Conservation (phyloP, 306 rosid species). For the Quercus dentata region DNA sequence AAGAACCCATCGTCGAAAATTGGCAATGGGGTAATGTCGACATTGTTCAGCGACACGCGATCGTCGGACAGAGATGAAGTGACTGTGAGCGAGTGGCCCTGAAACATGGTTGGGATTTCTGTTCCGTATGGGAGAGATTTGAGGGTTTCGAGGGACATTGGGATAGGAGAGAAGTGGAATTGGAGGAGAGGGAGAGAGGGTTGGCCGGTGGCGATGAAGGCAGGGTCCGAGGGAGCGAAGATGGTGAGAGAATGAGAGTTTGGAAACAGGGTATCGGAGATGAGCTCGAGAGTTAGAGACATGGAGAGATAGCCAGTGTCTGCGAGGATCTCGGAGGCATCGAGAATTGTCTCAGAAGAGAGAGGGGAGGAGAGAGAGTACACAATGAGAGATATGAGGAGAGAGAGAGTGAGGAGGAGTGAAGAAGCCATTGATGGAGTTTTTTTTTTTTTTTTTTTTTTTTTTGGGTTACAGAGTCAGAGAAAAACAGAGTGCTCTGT, state of each 20-base stretch:
- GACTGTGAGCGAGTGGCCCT: conserved; percentile 44
- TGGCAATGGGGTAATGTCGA: conserved; percentile 35
- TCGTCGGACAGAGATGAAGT: conserved; percentile 36
- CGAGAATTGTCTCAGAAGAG: conserved; percentile 41
- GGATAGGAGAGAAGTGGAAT: conserved; percentile 52
- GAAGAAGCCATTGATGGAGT: conserved; percentile 61
- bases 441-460: background rate
- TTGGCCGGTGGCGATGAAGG: conserved; percentile 64
- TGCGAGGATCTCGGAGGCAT: conserved; percentile 68
- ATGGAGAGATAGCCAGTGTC: conserved; percentile 69
- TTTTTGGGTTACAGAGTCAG: no score
- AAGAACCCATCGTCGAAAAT: conserved; percentile 61
- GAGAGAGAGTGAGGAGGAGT: conserved; percentile 10
- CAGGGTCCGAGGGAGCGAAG: conserved; percentile 72
- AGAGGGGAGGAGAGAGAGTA: conserved; percentile 35
- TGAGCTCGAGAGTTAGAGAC: conserved; percentile 65
- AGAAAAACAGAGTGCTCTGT: background rate
- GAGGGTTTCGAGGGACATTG: conserved; percentile 45
- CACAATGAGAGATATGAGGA: conserved; percentile 8
- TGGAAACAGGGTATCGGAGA: conserved; percentile 38
- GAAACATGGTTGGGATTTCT: conserved; percentile 59
- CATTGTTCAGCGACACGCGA: conserved; percentile 44
- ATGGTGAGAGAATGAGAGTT: conserved; percentile 64
- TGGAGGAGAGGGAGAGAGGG: conserved; percentile 76
- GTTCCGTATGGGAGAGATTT: conserved; percentile 53